These are phyloP conservation scores for Colletotrichum karsti DNA, from an alignment of 2,329 filamentous ascomycete species.

Conservation along the genomic window DNA sequence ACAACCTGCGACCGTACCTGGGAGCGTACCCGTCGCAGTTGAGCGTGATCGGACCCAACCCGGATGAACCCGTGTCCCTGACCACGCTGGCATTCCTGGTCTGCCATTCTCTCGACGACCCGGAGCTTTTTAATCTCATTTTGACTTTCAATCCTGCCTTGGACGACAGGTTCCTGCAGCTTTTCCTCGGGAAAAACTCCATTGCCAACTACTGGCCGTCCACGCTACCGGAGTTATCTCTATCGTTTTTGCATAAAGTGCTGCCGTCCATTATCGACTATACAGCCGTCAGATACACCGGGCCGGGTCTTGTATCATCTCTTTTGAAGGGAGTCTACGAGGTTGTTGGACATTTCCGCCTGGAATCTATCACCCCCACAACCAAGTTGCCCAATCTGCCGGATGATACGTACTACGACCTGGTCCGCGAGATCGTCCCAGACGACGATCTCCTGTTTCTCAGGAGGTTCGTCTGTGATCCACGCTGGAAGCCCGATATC, in stretches of 20 bases:
- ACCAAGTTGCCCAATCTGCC: background rate
- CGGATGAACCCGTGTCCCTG: constrained; percentile 4
- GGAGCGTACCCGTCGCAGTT: no score
- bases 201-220: constrained; percentile 7
- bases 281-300: no score
- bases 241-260: background rate
- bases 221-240: background rate
- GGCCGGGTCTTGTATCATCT: background rate
- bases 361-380: background rate
- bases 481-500: constrained; percentile 25
- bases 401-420: background rate
- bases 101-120: background rate
- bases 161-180: background rate
- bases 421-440: background rate
- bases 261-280: background rate
- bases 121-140: background rate
- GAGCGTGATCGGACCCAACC: background rate
- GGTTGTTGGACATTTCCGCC: background rate
- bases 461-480: constrained; percentile 14
- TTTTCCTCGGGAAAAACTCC: background rate
- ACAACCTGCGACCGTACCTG: no score
- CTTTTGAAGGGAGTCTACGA: background rate
- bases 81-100: constrained; percentile 10
- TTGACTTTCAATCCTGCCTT: background rate
- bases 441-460: background rate